These are phyloP conservation scores for Candida ulmi DNA, from an alignment of 805 yeast genomes.

Conservation along the genomic window DNA sequence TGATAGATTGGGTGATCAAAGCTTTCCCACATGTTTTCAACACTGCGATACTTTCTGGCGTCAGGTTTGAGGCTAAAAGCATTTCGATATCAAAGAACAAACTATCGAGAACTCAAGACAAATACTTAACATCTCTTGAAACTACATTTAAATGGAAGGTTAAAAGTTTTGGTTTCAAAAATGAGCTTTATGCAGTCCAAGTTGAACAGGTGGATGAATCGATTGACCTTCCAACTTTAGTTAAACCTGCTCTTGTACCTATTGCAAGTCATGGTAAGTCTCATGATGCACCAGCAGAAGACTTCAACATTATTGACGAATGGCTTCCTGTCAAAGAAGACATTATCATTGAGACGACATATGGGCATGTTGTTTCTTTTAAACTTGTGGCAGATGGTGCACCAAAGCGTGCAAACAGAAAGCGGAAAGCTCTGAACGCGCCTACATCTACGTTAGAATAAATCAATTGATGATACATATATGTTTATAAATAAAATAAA, in stretches of 20 bases:
- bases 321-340: slow-evolving; percentile 16
- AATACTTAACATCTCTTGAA: not conserved
- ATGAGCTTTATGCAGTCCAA: slow-evolving; percentile 15
- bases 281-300: slow-evolving; percentile 11
- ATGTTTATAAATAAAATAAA: not conserved
- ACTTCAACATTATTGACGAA: slow-evolving; percentile 7
- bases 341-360: slow-evolving; percentile 5
- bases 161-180: slow-evolving; percentile 18
- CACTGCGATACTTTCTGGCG: slow-evolving; percentile 6
- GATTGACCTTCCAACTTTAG: slow-evolving; percentile 5
- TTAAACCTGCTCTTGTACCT: slow-evolving; percentile 13
- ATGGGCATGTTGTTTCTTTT: slow-evolving; percentile 9
- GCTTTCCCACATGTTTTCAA: slow-evolving; percentile 12
- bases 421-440: too few species aligned
- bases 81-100: slow-evolving; percentile 15
- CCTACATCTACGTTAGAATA: too few species aligned
- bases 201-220: slow-evolving; percentile 13
- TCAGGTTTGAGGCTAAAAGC: slow-evolving; percentile 16
- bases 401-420: too few species aligned
- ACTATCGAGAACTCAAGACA: slow-evolving; percentile 3
- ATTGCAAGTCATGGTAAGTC: slow-evolving; percentile 13
- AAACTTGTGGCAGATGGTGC: not conserved
- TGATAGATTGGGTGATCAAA: slow-evolving; percentile 13
- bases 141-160: slow-evolving; percentile 18
- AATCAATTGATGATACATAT: not conserved